Percentiles rank a stretch among this genome's conserved stretches.
phyloP scores from a whole-genome alignment of 345 rosid genomes.

The Angophora floribunda region DNA sequence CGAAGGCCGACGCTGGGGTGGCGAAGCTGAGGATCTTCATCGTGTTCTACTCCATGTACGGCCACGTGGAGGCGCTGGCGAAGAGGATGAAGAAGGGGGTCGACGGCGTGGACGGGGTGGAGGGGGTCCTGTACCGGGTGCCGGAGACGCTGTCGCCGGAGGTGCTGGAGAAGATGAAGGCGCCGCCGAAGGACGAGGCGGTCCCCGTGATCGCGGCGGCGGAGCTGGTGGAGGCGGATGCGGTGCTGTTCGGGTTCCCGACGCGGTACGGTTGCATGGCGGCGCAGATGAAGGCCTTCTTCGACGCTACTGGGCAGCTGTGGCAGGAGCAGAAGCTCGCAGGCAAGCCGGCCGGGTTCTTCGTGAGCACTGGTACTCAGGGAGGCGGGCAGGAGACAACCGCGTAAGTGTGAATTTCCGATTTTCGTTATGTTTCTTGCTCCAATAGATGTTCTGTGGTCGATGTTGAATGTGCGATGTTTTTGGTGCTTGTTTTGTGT shows the following conservation, averaged over 20 bases:
- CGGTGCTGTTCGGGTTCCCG: constrained; percentile 61
- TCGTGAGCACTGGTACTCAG: constrained; percentile 65
- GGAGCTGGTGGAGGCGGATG: constrained; percentile 44
- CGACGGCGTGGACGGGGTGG: constrained; percentile 48
- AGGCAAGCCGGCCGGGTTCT: constrained; percentile 82
- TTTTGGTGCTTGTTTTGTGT: neutral
- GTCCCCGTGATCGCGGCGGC: constrained; percentile 29
- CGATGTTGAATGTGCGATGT: neutral
- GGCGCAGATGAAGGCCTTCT: constrained; percentile 64
- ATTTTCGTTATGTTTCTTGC: neutral
- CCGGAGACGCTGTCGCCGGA: constrained; percentile 48
- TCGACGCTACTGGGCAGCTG: constrained; percentile 39
- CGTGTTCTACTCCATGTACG: constrained; percentile 63
- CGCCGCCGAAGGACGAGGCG: constrained; percentile 26
- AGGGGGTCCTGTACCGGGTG: constrained; percentile 44
- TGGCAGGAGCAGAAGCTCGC: constrained; percentile 67
- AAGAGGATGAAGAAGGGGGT: constrained; percentile 56
- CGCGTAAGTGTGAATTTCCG: constrained; percentile 30
- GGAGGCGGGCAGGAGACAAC: constrained; percentile 94
- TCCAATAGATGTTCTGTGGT: neutral
- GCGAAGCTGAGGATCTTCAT: constrained; percentile 43
- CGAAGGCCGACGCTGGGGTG: neutral
- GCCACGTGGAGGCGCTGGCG: constrained; percentile 62
- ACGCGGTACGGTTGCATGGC: constrained; percentile 70
- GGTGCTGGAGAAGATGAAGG: constrained; percentile 47